phyloP scores from a whole-genome alignment of 768 basidiomycete species.

The Lactarius sp. region DNA sequence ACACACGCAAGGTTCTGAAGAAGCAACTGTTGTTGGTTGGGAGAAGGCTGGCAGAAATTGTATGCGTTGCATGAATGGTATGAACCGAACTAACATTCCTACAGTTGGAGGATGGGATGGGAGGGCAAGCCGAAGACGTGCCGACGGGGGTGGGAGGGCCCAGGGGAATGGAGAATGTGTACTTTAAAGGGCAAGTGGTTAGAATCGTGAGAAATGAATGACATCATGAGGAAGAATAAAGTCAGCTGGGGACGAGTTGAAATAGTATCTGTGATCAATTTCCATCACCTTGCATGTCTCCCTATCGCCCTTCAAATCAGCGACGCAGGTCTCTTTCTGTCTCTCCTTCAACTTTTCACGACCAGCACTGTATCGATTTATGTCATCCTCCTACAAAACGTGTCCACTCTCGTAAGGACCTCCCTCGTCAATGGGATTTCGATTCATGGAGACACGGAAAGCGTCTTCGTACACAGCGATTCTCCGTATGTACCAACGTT shows the following conservation, averaged over 20 bases:
- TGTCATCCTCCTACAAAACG: constrained; percentile 48
- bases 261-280: not conserved
- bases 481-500: constrained; percentile 38
- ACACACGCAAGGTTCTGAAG: constrained; percentile 4
- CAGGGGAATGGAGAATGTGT: not conserved
- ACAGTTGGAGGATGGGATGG: constrained; percentile 1
- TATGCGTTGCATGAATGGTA: not conserved
- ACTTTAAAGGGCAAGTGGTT: constrained; percentile 13
- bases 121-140: not conserved
- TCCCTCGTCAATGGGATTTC: constrained; percentile 46
- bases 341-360: constrained; percentile 34
- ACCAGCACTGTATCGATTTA: constrained; percentile 35
- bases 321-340: constrained; percentile 55
- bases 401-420: constrained; percentile 35
- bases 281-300: constrained; percentile 21
- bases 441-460: constrained; percentile 54
- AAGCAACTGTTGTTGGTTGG: constrained; percentile 3
- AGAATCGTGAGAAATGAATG: constrained; percentile 20
- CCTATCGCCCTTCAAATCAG: constrained; percentile 28
- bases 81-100: not conserved
- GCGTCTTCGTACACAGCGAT: constrained; percentile 42
- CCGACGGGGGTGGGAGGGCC: not conserved
- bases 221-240: not conserved
- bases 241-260: not conserved
- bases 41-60: not conserved